Percentiles rank a stretch among this genome's conserved stretches.
These are phyloP conservation scores for Globisporangium lucens DNA, from an alignment of 352 stramenopile genomes.

Conservation along the genomic window DNA sequence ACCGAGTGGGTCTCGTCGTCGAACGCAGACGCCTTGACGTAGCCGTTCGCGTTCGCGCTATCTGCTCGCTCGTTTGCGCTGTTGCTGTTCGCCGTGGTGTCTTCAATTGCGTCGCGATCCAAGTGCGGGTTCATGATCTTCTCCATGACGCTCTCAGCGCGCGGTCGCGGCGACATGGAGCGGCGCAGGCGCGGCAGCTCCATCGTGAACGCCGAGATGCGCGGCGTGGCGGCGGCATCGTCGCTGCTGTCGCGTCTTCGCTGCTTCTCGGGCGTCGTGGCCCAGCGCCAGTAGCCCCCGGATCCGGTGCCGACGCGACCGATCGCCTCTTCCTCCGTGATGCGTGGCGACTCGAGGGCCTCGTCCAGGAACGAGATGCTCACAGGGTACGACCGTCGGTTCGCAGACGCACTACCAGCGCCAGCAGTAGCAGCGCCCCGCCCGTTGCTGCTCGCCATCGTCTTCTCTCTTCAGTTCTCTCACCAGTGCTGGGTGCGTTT, in stretches of 20 bases:
- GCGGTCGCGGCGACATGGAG: slow-evolving; percentile 25
- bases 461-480: too few relatives aligned
- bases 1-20: slow-evolving; percentile 72
- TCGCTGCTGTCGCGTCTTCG: neutral
- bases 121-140: slow-evolving; percentile 72
- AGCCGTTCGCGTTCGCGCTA: slow-evolving; percentile 3
- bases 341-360: slow-evolving; percentile 13
- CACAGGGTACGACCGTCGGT: neutral
- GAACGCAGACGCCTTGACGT: slow-evolving; percentile 58
- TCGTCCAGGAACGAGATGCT: slow-evolving; percentile 7
- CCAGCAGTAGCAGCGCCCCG: neutral
- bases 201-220: neutral
- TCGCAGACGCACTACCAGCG: neutral
- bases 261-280: neutral
- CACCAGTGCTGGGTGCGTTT: too few relatives aligned
- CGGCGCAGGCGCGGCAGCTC: slow-evolving; percentile 4
- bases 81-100: neutral
- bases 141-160: slow-evolving; percentile 64
- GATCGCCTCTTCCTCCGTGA: slow-evolving; percentile 6
- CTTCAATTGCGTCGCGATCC: slow-evolving; percentile 37
- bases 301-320: too few relatives aligned
- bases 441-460: neutral
- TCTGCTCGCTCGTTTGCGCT: neutral
- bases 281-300: slow-evolving; percentile 7
- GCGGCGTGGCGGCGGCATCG: neutral